Conservation (phyloP, 2,329 filamentous ascomycete genomes). For the Trichophyton mentagrophytes region DNA sequence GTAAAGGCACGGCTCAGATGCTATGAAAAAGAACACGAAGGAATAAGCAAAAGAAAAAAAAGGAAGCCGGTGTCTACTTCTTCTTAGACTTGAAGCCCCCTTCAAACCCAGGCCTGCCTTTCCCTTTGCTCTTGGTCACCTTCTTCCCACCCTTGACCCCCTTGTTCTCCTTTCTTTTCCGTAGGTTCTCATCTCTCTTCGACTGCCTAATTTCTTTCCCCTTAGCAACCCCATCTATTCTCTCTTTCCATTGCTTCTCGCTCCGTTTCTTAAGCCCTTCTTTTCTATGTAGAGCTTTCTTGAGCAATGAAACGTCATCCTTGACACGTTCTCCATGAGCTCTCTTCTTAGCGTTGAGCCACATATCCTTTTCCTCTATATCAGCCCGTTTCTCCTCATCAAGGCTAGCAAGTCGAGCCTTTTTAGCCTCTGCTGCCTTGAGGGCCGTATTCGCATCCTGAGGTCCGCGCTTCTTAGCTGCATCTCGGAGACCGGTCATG, state of each 20-base stretch:
- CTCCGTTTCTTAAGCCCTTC: conserved; percentile 83
- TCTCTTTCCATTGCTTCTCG: conserved; percentile 72
- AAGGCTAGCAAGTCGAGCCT: conserved; percentile 61
- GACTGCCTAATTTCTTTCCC: conserved; percentile 66
- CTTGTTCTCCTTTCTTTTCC: conserved; percentile 63
- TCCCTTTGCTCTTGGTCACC: conserved; percentile 36
- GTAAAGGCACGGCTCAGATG: too few species aligned
- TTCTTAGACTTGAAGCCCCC: conserved; percentile 52
- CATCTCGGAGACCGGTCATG: conserved; percentile 48
- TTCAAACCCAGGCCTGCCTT: conserved; percentile 55
- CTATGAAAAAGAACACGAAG: too few species aligned
- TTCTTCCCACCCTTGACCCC: conserved; percentile 39
- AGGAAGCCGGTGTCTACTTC: conserved; percentile 19
- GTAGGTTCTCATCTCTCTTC: conserved; percentile 69
- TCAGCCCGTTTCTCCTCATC: conserved; percentile 71
- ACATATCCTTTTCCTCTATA: conserved; percentile 84
- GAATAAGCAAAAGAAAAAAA: background rate
- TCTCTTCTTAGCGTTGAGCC: conserved; percentile 80
- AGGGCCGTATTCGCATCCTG: conserved; percentile 77
- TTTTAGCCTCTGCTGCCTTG: conserved; percentile 74
- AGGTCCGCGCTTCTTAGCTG: conserved; percentile 66
- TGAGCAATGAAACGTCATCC: conserved; percentile 74
- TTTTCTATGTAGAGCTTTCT: conserved; percentile 91
- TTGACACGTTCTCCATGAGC: conserved; percentile 80
- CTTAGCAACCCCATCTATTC: conserved; percentile 58